Percentiles rank a stretch among this genome's conserved stretches.
Conservation (phyloP, 1,284 basidiomycete genomes). For the Rhodofomes roseus region DNA sequence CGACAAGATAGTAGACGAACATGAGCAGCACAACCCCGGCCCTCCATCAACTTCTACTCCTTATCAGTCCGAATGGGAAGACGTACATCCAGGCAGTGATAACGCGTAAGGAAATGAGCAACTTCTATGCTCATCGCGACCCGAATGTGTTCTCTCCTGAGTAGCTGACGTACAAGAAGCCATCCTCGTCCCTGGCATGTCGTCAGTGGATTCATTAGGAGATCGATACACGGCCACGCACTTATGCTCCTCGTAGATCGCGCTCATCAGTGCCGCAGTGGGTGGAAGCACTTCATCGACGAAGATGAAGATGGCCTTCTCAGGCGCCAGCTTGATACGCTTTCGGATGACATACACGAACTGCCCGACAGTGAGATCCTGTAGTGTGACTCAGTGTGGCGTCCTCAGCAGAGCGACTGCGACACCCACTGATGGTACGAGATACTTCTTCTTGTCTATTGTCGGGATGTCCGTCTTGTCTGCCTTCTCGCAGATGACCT, state of each 20-base stretch:
- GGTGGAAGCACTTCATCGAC: slow-evolving; percentile 98
- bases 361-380: slow-evolving; percentile 98
- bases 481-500: slow-evolving; percentile 99
- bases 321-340: slow-evolving; percentile 98
- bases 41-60: background rate
- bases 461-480: slow-evolving; percentile 98
- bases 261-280: slow-evolving; percentile 97
- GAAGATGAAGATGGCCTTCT: slow-evolving; percentile 99
- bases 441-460: slow-evolving; percentile 99
- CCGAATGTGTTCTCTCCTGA: slow-evolving; percentile 97
- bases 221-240: slow-evolving; percentile 37
- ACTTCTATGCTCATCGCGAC: slow-evolving; percentile 21
- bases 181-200: slow-evolving; percentile 83
- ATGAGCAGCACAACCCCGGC: background rate
- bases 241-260: slow-evolving; percentile 99
- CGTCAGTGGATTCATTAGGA: background rate
- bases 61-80: background rate
- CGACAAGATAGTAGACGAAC: background rate
- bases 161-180: slow-evolving; percentile 95
- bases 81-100: background rate
- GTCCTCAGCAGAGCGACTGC: slow-evolving; percentile 3
- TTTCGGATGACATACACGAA: slow-evolving; percentile 99
- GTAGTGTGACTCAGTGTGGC: slow-evolving; percentile 12
- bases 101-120: background rate
- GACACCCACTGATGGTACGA: slow-evolving; percentile 86